Percentiles rank a stretch among this genome's conserved stretches.
phyloP scores from a whole-genome alignment of 768 basidiomycete species.

The Hericium erinaceus region DNA sequence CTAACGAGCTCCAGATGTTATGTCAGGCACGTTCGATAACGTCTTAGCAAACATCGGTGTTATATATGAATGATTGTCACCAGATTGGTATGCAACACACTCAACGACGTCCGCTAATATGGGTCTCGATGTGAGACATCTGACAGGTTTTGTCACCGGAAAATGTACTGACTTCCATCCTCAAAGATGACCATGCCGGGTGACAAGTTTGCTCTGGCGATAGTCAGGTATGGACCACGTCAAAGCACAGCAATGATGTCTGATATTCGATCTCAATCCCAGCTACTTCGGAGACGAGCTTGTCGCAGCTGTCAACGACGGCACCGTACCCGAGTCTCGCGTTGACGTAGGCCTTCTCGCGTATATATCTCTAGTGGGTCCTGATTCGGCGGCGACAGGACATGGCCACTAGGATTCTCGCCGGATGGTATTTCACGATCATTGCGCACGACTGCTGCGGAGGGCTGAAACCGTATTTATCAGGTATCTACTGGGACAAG shows the following conservation, averaged over 20 bases:
- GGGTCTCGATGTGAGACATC: conserved; percentile 3
- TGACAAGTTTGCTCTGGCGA: not conserved
- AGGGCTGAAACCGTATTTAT: conserved; percentile 17
- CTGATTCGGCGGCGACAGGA: conserved; percentile 26
- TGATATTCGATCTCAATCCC: not conserved
- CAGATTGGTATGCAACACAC: conserved; percentile 11
- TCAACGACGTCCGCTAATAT: conserved; percentile 3
- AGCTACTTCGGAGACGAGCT: conserved; percentile 10
- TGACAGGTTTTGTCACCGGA: not conserved
- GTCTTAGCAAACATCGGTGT: not conserved
- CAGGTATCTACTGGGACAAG: conserved; percentile 42
- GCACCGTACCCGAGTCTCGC: conserved; percentile 6
- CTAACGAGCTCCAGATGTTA: conserved; percentile 2
- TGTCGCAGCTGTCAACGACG: conserved; percentile 6
- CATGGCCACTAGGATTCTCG: conserved; percentile 60
- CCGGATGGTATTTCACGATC: conserved; percentile 39
- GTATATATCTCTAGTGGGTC: not conserved
- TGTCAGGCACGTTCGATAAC: conserved; percentile 1
- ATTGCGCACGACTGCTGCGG: not conserved
- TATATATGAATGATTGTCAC: not conserved
- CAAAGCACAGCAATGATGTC: not conserved
- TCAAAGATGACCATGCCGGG: conserved; percentile 13
- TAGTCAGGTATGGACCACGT: not conserved
- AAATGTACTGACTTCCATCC: not conserved
- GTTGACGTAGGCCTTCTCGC: conserved; percentile 6